These are phyloP conservation scores for Leucosporidium creatinivorum DNA, from an alignment of 768 basidiomycete species.

Conservation along the genomic window DNA sequence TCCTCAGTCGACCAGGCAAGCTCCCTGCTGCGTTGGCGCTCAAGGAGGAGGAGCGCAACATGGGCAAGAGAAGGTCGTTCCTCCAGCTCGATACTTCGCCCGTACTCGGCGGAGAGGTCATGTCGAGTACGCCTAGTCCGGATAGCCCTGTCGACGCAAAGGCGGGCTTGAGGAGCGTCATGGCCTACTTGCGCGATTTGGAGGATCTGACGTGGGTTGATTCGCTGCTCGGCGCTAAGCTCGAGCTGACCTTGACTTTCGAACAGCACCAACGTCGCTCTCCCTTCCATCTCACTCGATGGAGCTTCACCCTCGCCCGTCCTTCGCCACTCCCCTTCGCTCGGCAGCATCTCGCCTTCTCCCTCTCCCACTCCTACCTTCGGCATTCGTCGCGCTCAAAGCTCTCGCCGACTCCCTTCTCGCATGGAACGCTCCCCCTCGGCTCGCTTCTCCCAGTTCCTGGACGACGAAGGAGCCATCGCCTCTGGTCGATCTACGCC, in stretches of 20 bases:
- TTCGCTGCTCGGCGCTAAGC: background rate
- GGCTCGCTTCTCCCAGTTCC: constrained; percentile 10
- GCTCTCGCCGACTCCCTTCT: constrained; percentile 11
- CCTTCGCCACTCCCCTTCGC: constrained; percentile 10
- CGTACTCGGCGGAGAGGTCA: background rate
- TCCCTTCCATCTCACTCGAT: background rate
- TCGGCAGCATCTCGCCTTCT: constrained; percentile 6
- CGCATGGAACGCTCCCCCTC: background rate
- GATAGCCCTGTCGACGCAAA: constrained; percentile 6
- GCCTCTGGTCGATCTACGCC: constrained; percentile 3
- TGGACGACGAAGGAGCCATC: constrained; percentile 8
- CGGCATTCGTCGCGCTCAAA: constrained; percentile 21
- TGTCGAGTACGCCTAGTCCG: background rate
- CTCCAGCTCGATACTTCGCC: constrained; percentile 61
- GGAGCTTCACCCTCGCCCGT: background rate
- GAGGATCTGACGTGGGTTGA: constrained; percentile 56
- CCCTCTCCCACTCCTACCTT: background rate
- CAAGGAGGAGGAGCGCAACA: constrained; percentile 13
- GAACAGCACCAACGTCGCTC: background rate
- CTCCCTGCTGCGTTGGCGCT: background rate
- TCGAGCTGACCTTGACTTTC: too few relatives aligned
- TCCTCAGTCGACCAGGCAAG: background rate
- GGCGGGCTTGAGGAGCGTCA: constrained; percentile 64
- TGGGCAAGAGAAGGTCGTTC: constrained; percentile 77
- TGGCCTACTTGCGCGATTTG: constrained; percentile 94